These are phyloP conservation scores for Scedosporium apiospermum DNA, from an alignment of 2,329 filamentous ascomycete genomes.

Conservation along the genomic window DNA sequence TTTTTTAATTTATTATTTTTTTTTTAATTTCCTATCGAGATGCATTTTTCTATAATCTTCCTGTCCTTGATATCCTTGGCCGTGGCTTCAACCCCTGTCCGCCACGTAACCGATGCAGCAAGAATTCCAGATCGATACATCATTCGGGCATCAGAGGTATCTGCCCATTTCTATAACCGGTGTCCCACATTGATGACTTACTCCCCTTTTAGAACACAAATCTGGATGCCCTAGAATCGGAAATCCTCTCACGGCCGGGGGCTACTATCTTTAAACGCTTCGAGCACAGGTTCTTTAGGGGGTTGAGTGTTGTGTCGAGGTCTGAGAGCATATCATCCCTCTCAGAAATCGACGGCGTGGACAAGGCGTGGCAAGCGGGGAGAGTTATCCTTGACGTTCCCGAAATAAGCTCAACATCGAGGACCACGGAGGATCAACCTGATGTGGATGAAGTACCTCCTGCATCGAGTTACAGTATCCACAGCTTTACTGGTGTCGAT, in stretches of 20 bases:
- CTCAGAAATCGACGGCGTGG: not conserved
- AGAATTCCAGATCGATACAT: constrained; percentile 3
- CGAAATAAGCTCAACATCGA: not conserved
- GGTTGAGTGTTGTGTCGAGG: not conserved
- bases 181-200: not conserved
- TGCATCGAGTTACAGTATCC: constrained; percentile 22
- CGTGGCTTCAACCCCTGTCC: not conserved
- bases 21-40: not conserved
- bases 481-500: constrained; percentile 28
- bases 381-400: not conserved
- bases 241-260: not conserved
- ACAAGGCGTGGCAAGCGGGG: not conserved
- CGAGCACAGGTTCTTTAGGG: constrained; percentile 1
- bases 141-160: constrained; percentile 2
- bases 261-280: constrained; percentile 3
- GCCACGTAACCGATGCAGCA: not conserved
- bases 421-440: not conserved
- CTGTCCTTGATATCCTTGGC: not conserved
- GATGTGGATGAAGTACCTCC: not conserved
- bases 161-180: not conserved
- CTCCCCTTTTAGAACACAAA: not conserved
- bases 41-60: not conserved
- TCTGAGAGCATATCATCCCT: not conserved
- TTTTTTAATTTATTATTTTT: not conserved
- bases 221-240: not conserved